phyloP scores from a whole-genome alignment of 768 basidiomycete species.

The Suillus brevipes region DNA sequence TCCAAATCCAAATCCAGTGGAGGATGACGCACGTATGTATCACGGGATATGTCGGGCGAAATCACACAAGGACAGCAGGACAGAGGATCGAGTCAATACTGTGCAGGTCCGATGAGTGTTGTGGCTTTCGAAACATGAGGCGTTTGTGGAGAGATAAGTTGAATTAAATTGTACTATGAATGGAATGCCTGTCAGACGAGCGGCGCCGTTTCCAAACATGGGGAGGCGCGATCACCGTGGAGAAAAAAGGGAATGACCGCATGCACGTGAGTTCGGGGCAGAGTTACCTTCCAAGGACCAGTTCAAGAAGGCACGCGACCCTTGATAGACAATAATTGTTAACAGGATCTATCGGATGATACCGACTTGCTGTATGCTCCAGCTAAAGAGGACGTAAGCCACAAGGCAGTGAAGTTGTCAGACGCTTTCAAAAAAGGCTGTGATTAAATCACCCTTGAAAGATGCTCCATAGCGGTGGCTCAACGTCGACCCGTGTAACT shows the following conservation, averaged over 20 bases:
- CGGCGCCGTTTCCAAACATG: background rate
- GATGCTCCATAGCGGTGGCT: background rate
- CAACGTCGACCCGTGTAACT: background rate
- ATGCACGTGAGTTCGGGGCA: background rate
- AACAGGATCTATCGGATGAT: background rate
- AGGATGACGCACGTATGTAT: background rate
- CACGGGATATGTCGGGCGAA: background rate
- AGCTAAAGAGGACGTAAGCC: background rate
- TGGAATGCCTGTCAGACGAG: background rate
- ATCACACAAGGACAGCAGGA: background rate
- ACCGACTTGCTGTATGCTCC: slow-evolving; percentile 6
- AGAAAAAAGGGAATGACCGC: background rate
- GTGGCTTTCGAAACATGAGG: background rate
- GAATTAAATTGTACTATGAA: background rate
- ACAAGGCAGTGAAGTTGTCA: background rate
- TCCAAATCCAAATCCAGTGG: no score
- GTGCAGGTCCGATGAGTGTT: background rate
- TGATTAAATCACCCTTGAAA: background rate
- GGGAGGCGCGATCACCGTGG: background rate
- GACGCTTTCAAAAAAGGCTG: background rate
- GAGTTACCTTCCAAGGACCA: slow-evolving; percentile 4
- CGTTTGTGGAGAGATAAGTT: background rate
- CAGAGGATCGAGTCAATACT: background rate
- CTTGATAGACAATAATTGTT: background rate
- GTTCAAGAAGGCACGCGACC: background rate